These are phyloP conservation scores for Penicillium bovifimosum DNA, from an alignment of 495 filamentous ascomycete species.

Conservation along the genomic window DNA sequence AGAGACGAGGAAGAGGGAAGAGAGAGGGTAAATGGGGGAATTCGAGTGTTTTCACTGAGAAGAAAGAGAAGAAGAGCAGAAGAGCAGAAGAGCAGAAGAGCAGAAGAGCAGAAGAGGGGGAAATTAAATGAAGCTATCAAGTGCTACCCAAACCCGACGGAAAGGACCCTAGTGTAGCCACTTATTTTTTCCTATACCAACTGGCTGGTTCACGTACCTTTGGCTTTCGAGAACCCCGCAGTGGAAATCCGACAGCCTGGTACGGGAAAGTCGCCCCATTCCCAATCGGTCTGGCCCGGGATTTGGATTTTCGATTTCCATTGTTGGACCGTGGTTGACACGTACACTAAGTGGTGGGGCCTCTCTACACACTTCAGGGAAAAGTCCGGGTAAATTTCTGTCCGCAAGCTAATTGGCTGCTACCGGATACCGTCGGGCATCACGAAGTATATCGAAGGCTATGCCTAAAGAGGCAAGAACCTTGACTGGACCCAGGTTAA, in stretches of 20 bases:
- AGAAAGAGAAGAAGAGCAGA: neutral
- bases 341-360: neutral
- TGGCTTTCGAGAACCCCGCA: constrained; percentile 1
- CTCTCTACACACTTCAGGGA: neutral
- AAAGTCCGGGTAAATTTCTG: neutral
- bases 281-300: constrained; percentile 1
- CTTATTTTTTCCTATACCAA: neutral
- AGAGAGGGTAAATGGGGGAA: neutral
- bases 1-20: neutral
- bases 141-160: constrained; percentile 11
- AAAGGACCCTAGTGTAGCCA: constrained; percentile 4
- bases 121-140: constrained; percentile 15
- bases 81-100: too few species aligned
- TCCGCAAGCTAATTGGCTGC: neutral
- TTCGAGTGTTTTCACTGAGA: neutral
- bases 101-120: neutral
- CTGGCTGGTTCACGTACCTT: neutral
- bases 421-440: too few species aligned
- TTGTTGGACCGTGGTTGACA: neutral
- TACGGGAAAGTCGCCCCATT: neutral
- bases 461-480: too few species aligned
- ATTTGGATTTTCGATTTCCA: neutral
- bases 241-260: constrained; percentile 1
- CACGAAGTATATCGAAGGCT: too few species aligned
- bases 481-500: neutral